These are phyloP conservation scores for Podospora comata DNA, from an alignment of 495 filamentous ascomycete species.

Conservation along the genomic window DNA sequence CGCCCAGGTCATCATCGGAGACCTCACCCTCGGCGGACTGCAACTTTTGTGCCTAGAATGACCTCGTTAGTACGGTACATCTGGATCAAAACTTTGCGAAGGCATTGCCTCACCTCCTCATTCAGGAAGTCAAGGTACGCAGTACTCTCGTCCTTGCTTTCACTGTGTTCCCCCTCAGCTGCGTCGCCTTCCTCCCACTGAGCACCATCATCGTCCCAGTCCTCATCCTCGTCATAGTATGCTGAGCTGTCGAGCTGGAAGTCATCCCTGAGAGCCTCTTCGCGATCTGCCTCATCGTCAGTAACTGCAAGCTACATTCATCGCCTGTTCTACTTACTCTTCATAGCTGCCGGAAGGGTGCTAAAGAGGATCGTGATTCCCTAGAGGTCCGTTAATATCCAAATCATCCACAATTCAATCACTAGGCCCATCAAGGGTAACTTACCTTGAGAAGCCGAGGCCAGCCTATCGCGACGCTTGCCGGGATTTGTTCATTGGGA, in stretches of 20 bases:
- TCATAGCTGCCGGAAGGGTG: slow-evolving; percentile 79
- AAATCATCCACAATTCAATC: background rate
- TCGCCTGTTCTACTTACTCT: slow-evolving; percentile 54
- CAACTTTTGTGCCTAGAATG: slow-evolving; percentile 73
- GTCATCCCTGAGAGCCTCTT: slow-evolving; percentile 90
- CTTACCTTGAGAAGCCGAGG: slow-evolving; percentile 72
- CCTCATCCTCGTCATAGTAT: slow-evolving; percentile 76
- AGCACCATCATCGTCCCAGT: slow-evolving; percentile 69
- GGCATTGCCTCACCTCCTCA: slow-evolving; percentile 63
- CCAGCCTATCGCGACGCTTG: slow-evolving; percentile 92
- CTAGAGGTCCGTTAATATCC: slow-evolving; percentile 11
- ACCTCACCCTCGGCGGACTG: slow-evolving; percentile 53
- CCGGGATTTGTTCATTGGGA: slow-evolving; percentile 70
- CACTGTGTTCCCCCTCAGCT: slow-evolving; percentile 56
- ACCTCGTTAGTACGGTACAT: slow-evolving; percentile 32
- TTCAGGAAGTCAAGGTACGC: slow-evolving; percentile 96
- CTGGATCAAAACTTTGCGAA: slow-evolving; percentile 7
- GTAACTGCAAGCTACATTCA: slow-evolving; percentile 16
- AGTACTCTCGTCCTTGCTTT: slow-evolving; percentile 82
- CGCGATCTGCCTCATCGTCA: slow-evolving; percentile 56
- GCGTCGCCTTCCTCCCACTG: slow-evolving; percentile 49
- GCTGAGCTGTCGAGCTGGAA: slow-evolving; percentile 65
- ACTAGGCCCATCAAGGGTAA: background rate
- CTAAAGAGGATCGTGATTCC: slow-evolving; percentile 90
- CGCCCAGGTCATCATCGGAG: slow-evolving; percentile 83